Conservation (phyloP, 2,329 filamentous ascomycete genomes). For the Sordariomycetes sp. region DNA sequence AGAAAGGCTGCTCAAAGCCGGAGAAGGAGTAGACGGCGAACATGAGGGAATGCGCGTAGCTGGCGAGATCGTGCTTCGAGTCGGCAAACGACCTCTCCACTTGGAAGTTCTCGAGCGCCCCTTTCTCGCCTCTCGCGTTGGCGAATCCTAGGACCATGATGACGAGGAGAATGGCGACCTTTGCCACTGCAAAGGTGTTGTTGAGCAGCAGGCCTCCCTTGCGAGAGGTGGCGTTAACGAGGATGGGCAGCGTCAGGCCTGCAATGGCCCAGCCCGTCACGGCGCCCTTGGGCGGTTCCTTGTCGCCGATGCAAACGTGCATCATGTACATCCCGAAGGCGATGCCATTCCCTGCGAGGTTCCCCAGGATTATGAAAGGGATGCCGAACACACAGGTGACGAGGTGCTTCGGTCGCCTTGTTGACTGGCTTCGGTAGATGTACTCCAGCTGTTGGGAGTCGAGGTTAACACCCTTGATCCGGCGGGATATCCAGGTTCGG, state of each 20-base stretch:
- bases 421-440: neutral
- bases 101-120: no score
- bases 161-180: slow-evolving; percentile 18
- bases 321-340: slow-evolving; percentile 25
- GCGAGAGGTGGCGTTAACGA: slow-evolving; percentile 36
- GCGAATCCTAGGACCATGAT: slow-evolving; percentile 33
- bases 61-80: slow-evolving; percentile 16
- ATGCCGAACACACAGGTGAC: slow-evolving; percentile 33
- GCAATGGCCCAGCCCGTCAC: slow-evolving; percentile 22
- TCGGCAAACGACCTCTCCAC: no score
- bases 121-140: slow-evolving; percentile 10
- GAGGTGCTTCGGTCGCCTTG: slow-evolving; percentile 14
- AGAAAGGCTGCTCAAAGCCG: slow-evolving; percentile 25
- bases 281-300: slow-evolving; percentile 28
- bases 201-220: slow-evolving; percentile 37
- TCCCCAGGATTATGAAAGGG: slow-evolving; percentile 32
- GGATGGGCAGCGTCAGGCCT: slow-evolving; percentile 27
- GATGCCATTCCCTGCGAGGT: slow-evolving; percentile 36
- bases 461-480: neutral
- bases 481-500: neutral
- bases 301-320: slow-evolving; percentile 17
- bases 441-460: neutral
- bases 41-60: slow-evolving; percentile 30
- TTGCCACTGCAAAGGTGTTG: slow-evolving; percentile 36
- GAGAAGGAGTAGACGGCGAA: slow-evolving; percentile 17